Base-by-base conservation (phyloP, 805 yeast genomes). In the Kodamaea leandrae region DNA sequence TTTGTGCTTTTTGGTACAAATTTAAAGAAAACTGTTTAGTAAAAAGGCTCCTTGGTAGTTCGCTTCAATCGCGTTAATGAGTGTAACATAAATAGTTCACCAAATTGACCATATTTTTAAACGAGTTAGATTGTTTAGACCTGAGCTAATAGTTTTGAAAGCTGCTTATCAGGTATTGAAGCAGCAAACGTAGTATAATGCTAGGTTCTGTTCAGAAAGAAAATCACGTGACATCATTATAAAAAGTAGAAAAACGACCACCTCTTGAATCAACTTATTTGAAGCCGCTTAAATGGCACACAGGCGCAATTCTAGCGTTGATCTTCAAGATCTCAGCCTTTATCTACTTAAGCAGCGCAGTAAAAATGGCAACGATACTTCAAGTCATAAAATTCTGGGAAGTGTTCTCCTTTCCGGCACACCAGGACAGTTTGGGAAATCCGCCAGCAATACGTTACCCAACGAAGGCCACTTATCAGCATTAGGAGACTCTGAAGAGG, bases 301-400 rank as follows among this genome's bases (percentile, higher is more conserved):
- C 32, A 30, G 32, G 20, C 39, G 33, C 4, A 36, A 36, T 6
- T 26, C 32, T 4, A 26, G 33, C 34, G 13, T 14, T 13, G 39
- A 36, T 36, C 39, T 26, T 6, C 25, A 19, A 7, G 39, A 36
- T 36, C 39, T 36, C 3, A 36, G 16, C 18, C 17, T 9, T 17
- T 27, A 27, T 10, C 4, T 10, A 4, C 17, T 27, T 4, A 27
- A 27, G 13, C 32, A 27, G 10, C 16, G 32, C 6, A 9, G 24
- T 9, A 21, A 21, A 10, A 16, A 27, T 10, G 14, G 7, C 6
- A 16, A 16, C 18, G 34, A 17, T 17, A 5, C 23, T 20, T 12
- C 26, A 19, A 21, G 32, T 13, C 16, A 27, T 10, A 14, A 27
- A 27, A 27, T 27, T 5, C 17, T 13, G 17, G 35, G 24, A 17